Conservation (phyloP, 495 filamentous ascomycete species). For the Penicillium salamii region DNA sequence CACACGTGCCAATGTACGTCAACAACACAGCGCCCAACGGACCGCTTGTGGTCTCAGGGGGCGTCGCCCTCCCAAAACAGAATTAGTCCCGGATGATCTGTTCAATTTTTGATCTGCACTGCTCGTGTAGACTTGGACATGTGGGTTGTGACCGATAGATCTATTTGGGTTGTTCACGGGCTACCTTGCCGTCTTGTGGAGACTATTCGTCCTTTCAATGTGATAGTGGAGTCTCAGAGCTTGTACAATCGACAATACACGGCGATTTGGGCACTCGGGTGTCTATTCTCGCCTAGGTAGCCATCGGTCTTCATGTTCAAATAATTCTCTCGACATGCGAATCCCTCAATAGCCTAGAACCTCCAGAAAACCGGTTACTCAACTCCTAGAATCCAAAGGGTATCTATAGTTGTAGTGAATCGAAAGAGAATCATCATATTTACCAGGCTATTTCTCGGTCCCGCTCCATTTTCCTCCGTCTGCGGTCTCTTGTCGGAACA, state of each 20-base stretch:
- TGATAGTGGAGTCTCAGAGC: not conserved
- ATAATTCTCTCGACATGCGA: not conserved
- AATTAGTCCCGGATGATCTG: constrained; percentile 17
- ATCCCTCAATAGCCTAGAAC: not conserved
- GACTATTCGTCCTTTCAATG: not conserved
- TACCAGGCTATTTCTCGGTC: no score
- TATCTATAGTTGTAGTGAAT: no score
- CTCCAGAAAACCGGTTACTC: not conserved
- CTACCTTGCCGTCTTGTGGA: not conserved
- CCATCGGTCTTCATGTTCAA: constrained; percentile 6
- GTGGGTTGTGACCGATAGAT: not conserved
- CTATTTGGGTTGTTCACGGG: not conserved
- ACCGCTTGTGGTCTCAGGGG: constrained; percentile 45
- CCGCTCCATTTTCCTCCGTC: no score
- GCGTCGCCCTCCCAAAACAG: constrained; percentile 20
- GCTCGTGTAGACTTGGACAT: not conserved
- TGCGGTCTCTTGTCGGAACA: no score
- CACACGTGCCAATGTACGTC: constrained; percentile 16
- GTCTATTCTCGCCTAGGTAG: constrained; percentile 7
- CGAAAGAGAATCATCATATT: no score
- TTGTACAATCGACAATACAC: constrained; percentile 20
- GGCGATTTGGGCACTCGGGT: constrained; percentile 4
- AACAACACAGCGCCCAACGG: constrained; percentile 30
- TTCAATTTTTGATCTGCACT: not conserved
- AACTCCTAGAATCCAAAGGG: no score